Evolutionary conservation across 2,329 filamentous ascomycete species (phyloP).

Genomic region (Penicillium decumbens): DNA sequence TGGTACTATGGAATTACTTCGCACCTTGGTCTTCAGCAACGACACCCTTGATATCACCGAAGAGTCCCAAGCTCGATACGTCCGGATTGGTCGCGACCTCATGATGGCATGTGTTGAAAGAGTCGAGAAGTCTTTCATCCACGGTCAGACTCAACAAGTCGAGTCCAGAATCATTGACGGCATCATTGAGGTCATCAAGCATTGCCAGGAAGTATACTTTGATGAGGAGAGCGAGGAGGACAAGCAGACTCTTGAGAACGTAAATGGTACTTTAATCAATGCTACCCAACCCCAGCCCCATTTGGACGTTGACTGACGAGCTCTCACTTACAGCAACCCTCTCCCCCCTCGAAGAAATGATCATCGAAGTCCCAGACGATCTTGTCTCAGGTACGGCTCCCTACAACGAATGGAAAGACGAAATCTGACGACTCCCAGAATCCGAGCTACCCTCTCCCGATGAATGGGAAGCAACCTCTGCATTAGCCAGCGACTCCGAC

Average conservation of each 20-base stretch:
- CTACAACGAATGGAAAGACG: conserved; percentile 16
- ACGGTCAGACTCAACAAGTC: conserved; percentile 23
- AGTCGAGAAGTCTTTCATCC: conserved; percentile 32
- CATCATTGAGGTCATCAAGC: conserved; percentile 35
- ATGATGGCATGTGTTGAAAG: conserved; percentile 31
- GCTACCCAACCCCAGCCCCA: neutral
- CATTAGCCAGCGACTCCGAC: conserved; percentile 41
- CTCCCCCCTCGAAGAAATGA: conserved; percentile 33
- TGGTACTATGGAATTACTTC: conserved; percentile 44
- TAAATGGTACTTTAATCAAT: conserved; percentile 30
- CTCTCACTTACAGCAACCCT: conserved; percentile 25
- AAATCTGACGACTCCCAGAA: conserved; percentile 29
- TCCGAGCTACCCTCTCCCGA: conserved; percentile 41
- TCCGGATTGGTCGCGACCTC: conserved; percentile 31
- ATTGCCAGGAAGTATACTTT: conserved; percentile 39
- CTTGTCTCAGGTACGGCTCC: conserved; percentile 36
- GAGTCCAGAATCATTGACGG: conserved; percentile 36
- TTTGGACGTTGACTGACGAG: conserved; percentile 2
- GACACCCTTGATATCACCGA: conserved; percentile 23
- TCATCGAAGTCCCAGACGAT: conserved; percentile 38
- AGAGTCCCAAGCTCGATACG: conserved; percentile 24
- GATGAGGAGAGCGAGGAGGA: conserved; percentile 36
- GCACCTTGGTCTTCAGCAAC: conserved; percentile 40
- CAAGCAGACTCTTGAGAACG: conserved; percentile 29
- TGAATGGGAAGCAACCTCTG: conserved; percentile 42